These are phyloP conservation scores for Colletotrichum sansevieriae DNA, from an alignment of 2,329 filamentous ascomycete genomes.

Conservation along the genomic window DNA sequence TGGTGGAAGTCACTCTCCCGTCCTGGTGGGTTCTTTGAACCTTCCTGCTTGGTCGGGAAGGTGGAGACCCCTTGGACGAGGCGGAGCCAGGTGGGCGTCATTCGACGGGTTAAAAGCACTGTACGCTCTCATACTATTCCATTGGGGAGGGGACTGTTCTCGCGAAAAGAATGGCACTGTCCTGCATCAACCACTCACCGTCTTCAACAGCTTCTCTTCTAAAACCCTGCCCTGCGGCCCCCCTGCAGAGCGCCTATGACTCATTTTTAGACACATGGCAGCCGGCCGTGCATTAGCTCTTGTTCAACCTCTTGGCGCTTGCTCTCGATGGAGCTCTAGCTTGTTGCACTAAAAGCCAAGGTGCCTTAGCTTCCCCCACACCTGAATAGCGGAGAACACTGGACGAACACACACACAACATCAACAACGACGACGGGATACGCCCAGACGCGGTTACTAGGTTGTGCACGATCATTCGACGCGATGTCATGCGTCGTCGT, in stretches of 20 bases:
- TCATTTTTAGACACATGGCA: slow-evolving; percentile 51
- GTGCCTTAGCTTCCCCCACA: slow-evolving; percentile 13
- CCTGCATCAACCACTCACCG: slow-evolving; percentile 30
- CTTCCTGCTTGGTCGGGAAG: slow-evolving; percentile 6
- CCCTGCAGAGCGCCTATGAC: slow-evolving; percentile 47
- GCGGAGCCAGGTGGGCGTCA: slow-evolving; percentile 2
- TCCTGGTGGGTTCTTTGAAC: not conserved
- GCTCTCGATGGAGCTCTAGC: slow-evolving; percentile 8
- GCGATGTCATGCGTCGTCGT: slow-evolving; percentile 40
- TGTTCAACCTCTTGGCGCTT: slow-evolving; percentile 10
- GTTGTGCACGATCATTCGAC: slow-evolving; percentile 23
- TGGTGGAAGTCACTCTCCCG: not conserved
- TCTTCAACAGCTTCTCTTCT: slow-evolving; percentile 33
- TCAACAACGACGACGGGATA: slow-evolving; percentile 24
- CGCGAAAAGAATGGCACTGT: not conserved
- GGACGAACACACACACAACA: slow-evolving; percentile 33
- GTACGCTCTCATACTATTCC: not conserved
- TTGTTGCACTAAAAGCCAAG: no score
- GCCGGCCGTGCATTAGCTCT: slow-evolving; percentile 32
- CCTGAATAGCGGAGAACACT: slow-evolving; percentile 1
- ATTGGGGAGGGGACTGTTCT: not conserved
- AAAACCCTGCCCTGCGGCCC: slow-evolving; percentile 1
- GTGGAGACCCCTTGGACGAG: slow-evolving; percentile 10
- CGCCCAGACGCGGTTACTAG: slow-evolving; percentile 21
- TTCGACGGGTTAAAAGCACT: not conserved